Conservation (phyloP, 83 land plant species). For the Picea abies region DNA sequence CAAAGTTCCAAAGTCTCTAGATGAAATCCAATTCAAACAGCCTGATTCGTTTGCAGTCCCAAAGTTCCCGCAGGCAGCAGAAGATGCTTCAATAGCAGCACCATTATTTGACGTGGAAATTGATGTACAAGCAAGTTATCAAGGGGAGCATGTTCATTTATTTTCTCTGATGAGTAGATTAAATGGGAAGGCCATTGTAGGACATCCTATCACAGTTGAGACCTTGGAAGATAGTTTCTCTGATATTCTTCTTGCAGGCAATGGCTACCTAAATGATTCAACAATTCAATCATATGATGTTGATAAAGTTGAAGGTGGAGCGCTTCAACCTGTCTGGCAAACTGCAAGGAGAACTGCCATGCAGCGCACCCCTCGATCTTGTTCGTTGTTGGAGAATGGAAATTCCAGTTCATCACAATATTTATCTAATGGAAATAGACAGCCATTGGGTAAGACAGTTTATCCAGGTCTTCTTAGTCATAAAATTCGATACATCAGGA, state of each 20-base stretch:
- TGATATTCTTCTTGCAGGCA: constrained; percentile 21
- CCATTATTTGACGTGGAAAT: too few relatives aligned
- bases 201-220: constrained; percentile 73
- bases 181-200: constrained; percentile 75
- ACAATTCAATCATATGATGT: background rate
- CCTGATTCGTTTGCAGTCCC: too few relatives aligned
- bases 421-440: constrained; percentile 27
- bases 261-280: constrained; percentile 23
- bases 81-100: too few relatives aligned
- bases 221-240: constrained; percentile 53
- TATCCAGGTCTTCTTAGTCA: constrained; percentile 17
- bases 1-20: too few relatives aligned
- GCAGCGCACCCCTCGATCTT: constrained; percentile 64
- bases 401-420: constrained; percentile 19
- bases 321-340: constrained; percentile 66
- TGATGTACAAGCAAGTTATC: background rate
- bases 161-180: constrained; percentile 71
- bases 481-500: constrained; percentile 27
- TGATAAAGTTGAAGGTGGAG: constrained; percentile 23
- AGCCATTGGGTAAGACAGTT: constrained; percentile 18
- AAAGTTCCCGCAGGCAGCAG: too few relatives aligned
- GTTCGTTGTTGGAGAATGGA: constrained; percentile 27
- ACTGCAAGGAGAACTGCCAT: constrained; percentile 74
- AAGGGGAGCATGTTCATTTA: constrained; percentile 60
- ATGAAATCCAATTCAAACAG: too few relatives aligned